Evolutionary conservation across 176 grass and related monocot species (phyloP).

Genomic region (Dendrocalamus sinicus): DNA sequence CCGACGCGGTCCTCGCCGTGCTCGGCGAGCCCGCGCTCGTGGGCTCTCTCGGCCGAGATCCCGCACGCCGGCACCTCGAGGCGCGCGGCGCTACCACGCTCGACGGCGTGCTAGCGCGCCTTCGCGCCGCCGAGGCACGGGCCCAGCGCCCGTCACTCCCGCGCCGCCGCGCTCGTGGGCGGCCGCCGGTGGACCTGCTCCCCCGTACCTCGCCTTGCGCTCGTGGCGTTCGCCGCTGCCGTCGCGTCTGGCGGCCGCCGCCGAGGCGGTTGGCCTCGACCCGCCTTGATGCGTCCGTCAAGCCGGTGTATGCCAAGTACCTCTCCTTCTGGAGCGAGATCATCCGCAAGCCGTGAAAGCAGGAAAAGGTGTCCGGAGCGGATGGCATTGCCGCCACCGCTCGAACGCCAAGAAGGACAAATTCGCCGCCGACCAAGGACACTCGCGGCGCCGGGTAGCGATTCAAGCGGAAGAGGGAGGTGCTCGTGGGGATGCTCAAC

Average conservation of each 20-base stretch:
- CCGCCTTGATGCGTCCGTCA: constrained; percentile 6
- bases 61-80: too few relatives aligned
- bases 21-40: too few relatives aligned
- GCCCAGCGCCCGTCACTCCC: too few relatives aligned
- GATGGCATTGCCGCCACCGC: neutral
- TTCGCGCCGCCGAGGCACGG: too few relatives aligned
- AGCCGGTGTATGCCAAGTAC: constrained; percentile 52
- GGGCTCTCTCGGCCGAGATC: too few relatives aligned
- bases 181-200: too few relatives aligned
- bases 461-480: constrained; percentile 50
- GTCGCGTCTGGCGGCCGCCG: constrained; percentile 33
- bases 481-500: constrained; percentile 35
- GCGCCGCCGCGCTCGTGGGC: too few relatives aligned
- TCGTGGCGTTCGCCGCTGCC: too few relatives aligned
- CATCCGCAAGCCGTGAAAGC: neutral
- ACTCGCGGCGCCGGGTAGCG: neutral
- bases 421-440: neutral
- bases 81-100: too few relatives aligned
- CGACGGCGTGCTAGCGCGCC: too few relatives aligned
- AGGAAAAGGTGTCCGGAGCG: neutral
- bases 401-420: neutral
- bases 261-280: constrained; percentile 46
- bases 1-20: too few relatives aligned
- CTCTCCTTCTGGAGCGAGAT: constrained; percentile 40
- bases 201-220: too few relatives aligned